phyloP scores from a whole-genome alignment of 208 protist species.

The Crithidia expoeki region DNA sequence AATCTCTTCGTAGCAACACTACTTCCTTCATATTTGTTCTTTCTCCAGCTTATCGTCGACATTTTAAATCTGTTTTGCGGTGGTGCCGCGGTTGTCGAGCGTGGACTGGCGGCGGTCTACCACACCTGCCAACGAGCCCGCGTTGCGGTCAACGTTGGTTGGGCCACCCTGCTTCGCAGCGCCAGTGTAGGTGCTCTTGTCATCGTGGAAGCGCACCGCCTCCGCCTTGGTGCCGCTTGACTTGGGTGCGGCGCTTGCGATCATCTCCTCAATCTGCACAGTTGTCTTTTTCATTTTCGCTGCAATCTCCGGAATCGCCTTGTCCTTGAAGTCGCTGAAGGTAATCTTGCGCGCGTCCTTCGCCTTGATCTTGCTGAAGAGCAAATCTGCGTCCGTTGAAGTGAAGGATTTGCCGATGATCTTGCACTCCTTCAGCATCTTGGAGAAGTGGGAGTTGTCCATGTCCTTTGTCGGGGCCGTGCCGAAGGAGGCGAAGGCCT shows the following conservation, averaged over 20 bases:
- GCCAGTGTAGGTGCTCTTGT: slow-evolving; percentile 91
- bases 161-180: slow-evolving; percentile 89
- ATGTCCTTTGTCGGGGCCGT: slow-evolving; percentile 84
- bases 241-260: slow-evolving; percentile 55
- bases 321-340: slow-evolving; percentile 67
- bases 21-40: no score
- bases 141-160: slow-evolving; percentile 90
- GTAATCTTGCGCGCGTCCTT: slow-evolving; percentile 89
- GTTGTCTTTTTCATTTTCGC: slow-evolving; percentile 84
- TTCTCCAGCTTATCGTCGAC: background rate
- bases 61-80: slow-evolving; percentile 69
- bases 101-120: slow-evolving; percentile 82
- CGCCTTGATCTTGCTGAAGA: slow-evolving; percentile 92
- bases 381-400: slow-evolving; percentile 86
- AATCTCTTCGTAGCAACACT: no score
- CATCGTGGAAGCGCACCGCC: slow-evolving; percentile 89
- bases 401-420: slow-evolving; percentile 92
- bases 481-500: slow-evolving; percentile 90
- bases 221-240: slow-evolving; percentile 83
- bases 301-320: slow-evolving; percentile 85
- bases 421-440: slow-evolving; percentile 92
- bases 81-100: slow-evolving; percentile 79
- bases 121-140: slow-evolving; percentile 79
- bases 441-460: slow-evolving; percentile 91
- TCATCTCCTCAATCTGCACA: slow-evolving; percentile 65